Base-by-base conservation (phyloP, 139 green algal genomes). In the Micractinium conductrix region DNA sequence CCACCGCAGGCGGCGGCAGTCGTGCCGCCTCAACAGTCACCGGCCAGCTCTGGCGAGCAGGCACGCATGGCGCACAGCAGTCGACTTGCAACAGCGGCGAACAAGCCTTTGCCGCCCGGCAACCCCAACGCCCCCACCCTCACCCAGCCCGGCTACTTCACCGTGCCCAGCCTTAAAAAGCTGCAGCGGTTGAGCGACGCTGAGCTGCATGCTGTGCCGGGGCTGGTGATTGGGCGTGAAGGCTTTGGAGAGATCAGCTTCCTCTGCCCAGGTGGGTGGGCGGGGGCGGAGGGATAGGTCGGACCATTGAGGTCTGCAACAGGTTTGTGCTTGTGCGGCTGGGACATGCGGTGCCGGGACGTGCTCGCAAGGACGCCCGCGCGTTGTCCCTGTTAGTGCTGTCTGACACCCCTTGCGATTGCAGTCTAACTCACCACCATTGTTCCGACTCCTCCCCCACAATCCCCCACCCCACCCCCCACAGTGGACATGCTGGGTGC, bases 191-290 rank as follows among this genome's bases (percentile, higher is more conserved):
- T 87, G 62, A 55, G 43, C 12, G 81, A 88, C 33, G 75, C 71
- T 5, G 42, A 90, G 73, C 85, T 91, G 24, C 43, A 53, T 17
- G 69, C 69, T 12, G 44, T 92, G 40, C 48, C 42, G 2, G 83
- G 74, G 0, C 87, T 92, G 53, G 79, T 89, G 7, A 21, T 92
- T 0, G 86, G 88, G 3, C 74, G 83, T 24, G 28, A 83, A 22
- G 78, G 75, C 53, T 3, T 81, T 7, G 88, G 88, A 8, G 88
- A 92, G 67, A 71, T 92, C 2, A 24, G n/a, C 22, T 91, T 91
- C 67, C 35, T 92, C 17, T 63, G 86, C 50, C 86, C 86, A 33
- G 76, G 76, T 82, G 62, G 30, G 58, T 4, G 5, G 37, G 6
- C 2, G 4, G 48, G 4, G 28, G 60, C 19, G 2, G 2, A 70